Base-by-base conservation (phyloP, 352 stramenopile species). In the Phytophthora sp. region DNA sequence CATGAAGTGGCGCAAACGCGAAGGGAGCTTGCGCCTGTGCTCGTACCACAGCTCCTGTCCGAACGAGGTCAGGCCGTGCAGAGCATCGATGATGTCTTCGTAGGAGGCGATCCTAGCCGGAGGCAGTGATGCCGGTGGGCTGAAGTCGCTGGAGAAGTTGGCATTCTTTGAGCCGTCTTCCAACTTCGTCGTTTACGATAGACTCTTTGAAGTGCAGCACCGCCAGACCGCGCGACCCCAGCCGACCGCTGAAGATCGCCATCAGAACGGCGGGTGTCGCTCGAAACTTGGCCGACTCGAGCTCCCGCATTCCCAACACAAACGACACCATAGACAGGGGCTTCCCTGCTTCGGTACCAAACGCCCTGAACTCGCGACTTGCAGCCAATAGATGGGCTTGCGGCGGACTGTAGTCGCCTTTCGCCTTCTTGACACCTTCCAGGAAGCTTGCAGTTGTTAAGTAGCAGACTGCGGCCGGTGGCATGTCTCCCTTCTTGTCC, bases 141-240 rank as follows among this genome's bases (percentile, higher is more conserved):
- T 62, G n/a, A 71, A 71, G 41, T 53, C 55, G 41, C 47, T 61
- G 4, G 56, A 18, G 56, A 62, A 71, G 24, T 71, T 63, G 21
- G n/a, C 38, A 27, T 62, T 71, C 1, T 18, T 45, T 9, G 61
- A 63, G 1, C 61, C 53, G 23, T 50, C 39, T 20, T 66, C 56
- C 4, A 62, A 24, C 12, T 13, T n/a, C 15, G 16, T 16, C 38
- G 58, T n/a, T 33, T 70, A 27, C 2, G 26, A 21, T 12, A n/a
- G 39, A 3, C 26, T 71, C 35, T 20, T 56, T 38, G 49, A 71
- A 71, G 49, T 58, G 38, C 54, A 61, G 53, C 9, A 57, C 1
- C 0, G 46, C 61, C 0, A 59, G 42, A 1, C 50, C 55, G 0
- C 56, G 29, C 1, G 56, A 62, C n/a, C 56, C 56, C 2, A 67